Conservation (phyloP, 208 protist species). For the Kentomonas sorsogonicus region DNA sequence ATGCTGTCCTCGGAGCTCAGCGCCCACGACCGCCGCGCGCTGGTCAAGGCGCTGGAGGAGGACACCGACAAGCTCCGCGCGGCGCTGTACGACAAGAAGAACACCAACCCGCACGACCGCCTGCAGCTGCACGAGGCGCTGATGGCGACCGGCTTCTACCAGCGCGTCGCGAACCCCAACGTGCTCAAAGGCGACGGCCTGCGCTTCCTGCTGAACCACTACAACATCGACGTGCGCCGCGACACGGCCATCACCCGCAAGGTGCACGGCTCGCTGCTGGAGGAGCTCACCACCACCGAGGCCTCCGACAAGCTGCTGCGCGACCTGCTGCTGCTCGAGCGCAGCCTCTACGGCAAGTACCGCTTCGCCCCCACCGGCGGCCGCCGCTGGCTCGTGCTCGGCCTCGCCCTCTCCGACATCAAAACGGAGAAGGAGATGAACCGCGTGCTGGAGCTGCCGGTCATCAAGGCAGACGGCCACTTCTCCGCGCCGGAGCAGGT, state of each 20-base stretch:
- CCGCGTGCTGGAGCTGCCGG: slow-evolving; percentile 62
- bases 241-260: slow-evolving; percentile 69
- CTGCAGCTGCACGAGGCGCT: slow-evolving; percentile 84
- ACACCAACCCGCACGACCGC: slow-evolving; percentile 49
- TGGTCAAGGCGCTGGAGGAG: slow-evolving; percentile 30
- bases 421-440: slow-evolving; percentile 65
- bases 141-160: slow-evolving; percentile 86
- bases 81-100: slow-evolving; percentile 56
- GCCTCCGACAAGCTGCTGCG: slow-evolving; percentile 76
- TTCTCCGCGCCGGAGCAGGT: slow-evolving; percentile 30
- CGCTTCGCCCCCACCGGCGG: slow-evolving; percentile 71
- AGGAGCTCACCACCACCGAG: slow-evolving; percentile 34
- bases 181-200: slow-evolving; percentile 65
- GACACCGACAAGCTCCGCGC: slow-evolving; percentile 46
- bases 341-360: slow-evolving; percentile 65
- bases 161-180: slow-evolving; percentile 46
- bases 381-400: slow-evolving; percentile 72
- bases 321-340: slow-evolving; percentile 77
- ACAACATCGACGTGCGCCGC: slow-evolving; percentile 87
- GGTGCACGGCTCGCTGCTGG: slow-evolving; percentile 54
- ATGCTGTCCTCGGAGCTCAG: slow-evolving; percentile 28
- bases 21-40: slow-evolving; percentile 30
- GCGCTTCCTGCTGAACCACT: slow-evolving; percentile 85
- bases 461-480: slow-evolving; percentile 71
- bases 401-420: slow-evolving; percentile 68